Percentiles rank a stretch among this genome's conserved stretches.
Conservation (phyloP, 257 asterid species). For the Ilex aquifolium region DNA sequence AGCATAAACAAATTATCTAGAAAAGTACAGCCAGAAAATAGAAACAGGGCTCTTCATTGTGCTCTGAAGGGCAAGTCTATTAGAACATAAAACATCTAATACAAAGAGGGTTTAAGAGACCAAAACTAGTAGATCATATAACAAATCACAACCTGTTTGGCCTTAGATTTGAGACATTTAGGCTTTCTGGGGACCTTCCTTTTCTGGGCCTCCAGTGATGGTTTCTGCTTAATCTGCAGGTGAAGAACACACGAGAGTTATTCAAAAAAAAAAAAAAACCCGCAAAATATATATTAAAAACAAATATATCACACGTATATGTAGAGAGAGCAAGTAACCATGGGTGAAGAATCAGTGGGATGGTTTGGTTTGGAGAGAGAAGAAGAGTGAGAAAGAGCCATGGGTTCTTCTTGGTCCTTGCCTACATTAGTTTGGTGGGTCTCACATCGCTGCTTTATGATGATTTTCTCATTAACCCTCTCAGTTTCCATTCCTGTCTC, state of each 20-base stretch:
- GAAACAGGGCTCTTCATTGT: not conserved
- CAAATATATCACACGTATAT: not conserved
- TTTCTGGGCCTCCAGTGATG: constrained; percentile 29
- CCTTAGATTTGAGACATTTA: constrained; percentile 44
- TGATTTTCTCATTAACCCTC: too few relatives aligned
- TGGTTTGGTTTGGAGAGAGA: constrained; percentile 2
- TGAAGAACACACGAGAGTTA: constrained; percentile 5
- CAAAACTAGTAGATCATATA: not conserved
- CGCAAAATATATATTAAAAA: not conserved
- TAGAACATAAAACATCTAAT: not conserved
- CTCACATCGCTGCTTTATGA: too few relatives aligned
- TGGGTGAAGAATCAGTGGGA: constrained; percentile 22
- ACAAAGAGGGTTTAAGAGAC: not conserved
- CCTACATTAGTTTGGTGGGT: too few relatives aligned
- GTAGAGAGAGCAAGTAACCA: constrained; percentile 16
- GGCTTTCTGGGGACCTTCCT: constrained; percentile 31
- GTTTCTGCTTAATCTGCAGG: constrained; percentile 15
- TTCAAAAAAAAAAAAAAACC: constrained; percentile 1
- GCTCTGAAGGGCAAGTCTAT: not conserved
- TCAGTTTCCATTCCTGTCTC: too few relatives aligned
- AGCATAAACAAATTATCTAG: not conserved
- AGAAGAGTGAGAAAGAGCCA: too few relatives aligned
- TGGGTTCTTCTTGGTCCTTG: too few relatives aligned
- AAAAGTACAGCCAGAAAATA: not conserved
- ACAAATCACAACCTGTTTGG: constrained; percentile 34